Conservation (phyloP, 2,329 filamentous ascomycete species). For the Beauveria pseudobassiana region DNA sequence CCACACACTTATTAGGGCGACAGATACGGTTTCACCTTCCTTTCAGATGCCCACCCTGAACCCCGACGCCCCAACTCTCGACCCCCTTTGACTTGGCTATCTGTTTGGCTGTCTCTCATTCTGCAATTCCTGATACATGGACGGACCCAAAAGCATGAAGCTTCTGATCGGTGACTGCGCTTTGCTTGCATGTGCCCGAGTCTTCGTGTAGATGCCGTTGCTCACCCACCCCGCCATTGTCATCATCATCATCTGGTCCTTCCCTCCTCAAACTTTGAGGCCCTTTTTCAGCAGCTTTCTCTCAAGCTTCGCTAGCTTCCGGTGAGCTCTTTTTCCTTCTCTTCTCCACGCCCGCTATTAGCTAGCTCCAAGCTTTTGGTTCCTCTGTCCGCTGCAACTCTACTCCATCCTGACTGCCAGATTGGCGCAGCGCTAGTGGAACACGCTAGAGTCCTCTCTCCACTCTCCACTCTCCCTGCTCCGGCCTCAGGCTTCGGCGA, state of each 20-base stretch:
- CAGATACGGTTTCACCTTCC: neutral
- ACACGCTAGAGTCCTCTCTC: neutral
- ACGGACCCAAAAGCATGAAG: neutral
- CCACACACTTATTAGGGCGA: neutral
- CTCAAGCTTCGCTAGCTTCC: neutral
- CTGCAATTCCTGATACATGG: neutral
- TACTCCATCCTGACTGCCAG: conserved; percentile 5
- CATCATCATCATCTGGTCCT: neutral
- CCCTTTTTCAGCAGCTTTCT: too few relatives aligned
- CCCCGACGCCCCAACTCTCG: neutral
- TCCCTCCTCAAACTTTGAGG: neutral
- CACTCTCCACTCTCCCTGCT: neutral
- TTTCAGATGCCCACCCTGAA: neutral
- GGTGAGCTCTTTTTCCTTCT: neutral
- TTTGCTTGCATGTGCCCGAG: neutral
- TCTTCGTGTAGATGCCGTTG: neutral
- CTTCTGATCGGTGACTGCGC: too few relatives aligned
- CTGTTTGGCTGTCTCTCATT: neutral
- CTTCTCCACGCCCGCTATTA: neutral
- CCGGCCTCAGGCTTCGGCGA: neutral
- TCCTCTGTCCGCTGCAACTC: neutral
- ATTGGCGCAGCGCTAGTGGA: conserved; percentile 10
- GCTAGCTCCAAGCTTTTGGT: neutral
- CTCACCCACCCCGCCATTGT: neutral
- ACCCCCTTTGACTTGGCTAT: neutral